These are phyloP conservation scores for Filobasidium wieringae DNA, from an alignment of 768 basidiomycete genomes.

Conservation along the genomic window DNA sequence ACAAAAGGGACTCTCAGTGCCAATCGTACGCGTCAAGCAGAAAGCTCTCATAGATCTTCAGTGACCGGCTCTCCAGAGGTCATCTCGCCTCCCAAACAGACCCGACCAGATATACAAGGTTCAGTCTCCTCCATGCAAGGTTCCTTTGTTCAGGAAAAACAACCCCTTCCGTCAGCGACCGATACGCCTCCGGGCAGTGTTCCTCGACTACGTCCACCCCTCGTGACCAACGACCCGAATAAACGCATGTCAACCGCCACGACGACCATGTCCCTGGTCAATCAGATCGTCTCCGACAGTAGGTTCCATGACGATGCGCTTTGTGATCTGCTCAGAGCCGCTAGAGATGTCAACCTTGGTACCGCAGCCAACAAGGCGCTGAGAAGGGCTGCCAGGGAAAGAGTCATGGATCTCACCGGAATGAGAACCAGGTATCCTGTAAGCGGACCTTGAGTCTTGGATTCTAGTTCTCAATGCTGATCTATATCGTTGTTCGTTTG, in stretches of 20 bases:
- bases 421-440: conserved; percentile 20
- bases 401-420: conserved; percentile 31
- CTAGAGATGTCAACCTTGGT: conserved; percentile 29
- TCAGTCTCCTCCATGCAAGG: not conserved
- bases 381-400: conserved; percentile 29
- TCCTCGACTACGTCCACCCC: not conserved
- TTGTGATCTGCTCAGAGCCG: conserved; percentile 33
- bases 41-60: not conserved
- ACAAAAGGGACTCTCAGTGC: no score
- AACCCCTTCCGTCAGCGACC: not conserved
- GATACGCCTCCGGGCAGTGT: not conserved
- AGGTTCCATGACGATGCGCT: conserved; percentile 35
- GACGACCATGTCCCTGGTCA: conserved; percentile 30
- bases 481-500: not conserved
- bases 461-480: not conserved
- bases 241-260: conserved; percentile 19
- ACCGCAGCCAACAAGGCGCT: conserved; percentile 33
- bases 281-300: conserved; percentile 27
- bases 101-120: not conserved
- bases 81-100: no score
- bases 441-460: not conserved
- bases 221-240: not conserved
- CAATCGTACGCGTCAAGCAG: not conserved
- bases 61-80: not conserved
- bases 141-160: not conserved